phyloP scores from a whole-genome alignment of 1,284 basidiomycete species.

The Cryptococcus sp. region DNA sequence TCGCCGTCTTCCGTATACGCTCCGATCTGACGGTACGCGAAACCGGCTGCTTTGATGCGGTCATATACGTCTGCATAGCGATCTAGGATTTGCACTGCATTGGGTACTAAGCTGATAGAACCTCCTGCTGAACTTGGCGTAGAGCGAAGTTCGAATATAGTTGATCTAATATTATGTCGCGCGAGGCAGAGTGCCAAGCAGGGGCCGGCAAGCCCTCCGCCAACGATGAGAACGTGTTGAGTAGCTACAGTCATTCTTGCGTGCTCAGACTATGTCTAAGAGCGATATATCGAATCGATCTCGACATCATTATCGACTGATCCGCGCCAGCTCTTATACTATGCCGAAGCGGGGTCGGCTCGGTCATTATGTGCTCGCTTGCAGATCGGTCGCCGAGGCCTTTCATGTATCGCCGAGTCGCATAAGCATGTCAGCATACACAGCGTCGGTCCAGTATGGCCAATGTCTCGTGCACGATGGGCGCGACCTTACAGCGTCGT shows the following conservation, averaged over 20 bases:
- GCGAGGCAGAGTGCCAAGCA: conserved; percentile 28
- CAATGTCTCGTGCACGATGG: too few species aligned
- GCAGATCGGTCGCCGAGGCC: too few species aligned
- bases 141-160: conserved; percentile 28
- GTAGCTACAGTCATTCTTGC: background rate
- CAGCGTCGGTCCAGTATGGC: too few species aligned
- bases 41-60: conserved; percentile 17
- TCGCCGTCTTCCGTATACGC: conserved; percentile 18
- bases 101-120: conserved; percentile 24
- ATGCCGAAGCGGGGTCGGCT: too few species aligned
- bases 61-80: conserved; percentile 20
- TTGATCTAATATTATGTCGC: conserved; percentile 21
- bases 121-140: conserved; percentile 17
- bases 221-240: conserved; percentile 21
- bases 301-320: too few species aligned
- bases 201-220: conserved; percentile 27
- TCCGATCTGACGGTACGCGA: conserved; percentile 14
- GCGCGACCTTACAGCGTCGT: too few species aligned
- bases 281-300: too few species aligned
- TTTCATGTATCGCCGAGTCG: too few species aligned
- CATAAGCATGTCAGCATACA: too few species aligned
- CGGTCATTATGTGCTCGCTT: too few species aligned
- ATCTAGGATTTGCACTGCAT: conserved; percentile 27
- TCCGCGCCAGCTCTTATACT: too few species aligned
- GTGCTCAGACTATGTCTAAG: background rate